These are phyloP conservation scores for Pseudocercospora musae DNA, from an alignment of 2,329 filamentous ascomycete genomes.

Conservation along the genomic window DNA sequence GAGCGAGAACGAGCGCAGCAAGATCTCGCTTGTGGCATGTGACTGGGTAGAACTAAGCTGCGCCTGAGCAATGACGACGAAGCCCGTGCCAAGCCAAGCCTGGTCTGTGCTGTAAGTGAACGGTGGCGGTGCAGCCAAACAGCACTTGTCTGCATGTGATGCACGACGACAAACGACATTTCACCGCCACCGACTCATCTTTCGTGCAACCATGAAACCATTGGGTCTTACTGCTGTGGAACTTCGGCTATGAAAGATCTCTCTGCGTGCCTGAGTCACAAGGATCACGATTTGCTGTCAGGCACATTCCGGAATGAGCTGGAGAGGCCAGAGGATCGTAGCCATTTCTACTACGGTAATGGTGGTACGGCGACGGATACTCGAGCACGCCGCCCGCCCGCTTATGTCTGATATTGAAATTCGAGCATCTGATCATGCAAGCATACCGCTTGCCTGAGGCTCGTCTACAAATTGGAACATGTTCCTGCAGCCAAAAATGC, in stretches of 20 bases:
- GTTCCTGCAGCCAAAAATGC: constrained; percentile 10
- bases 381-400: not conserved
- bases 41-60: constrained; percentile 18
- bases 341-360: not conserved
- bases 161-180: not conserved
- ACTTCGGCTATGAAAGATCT: not conserved
- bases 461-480: constrained; percentile 2
- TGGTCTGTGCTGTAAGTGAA: not conserved
- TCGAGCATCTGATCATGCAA: constrained; percentile 12
- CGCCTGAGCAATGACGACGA: constrained; percentile 5
- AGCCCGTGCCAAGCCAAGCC: not conserved
- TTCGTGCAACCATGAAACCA: not conserved
- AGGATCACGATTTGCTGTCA: not conserved
- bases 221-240: not conserved
- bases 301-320: not conserved
- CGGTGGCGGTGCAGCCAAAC: constrained; percentile 2
- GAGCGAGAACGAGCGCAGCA: constrained; percentile 11
- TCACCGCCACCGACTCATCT: not conserved
- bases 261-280: not conserved
- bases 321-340: not conserved
- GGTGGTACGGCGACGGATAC: not conserved
- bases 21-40: constrained; percentile 10
- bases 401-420: not conserved
- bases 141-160: not conserved
- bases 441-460: constrained; percentile 10